Evolutionary conservation across 108 stramenopile genomes (phyloP), one percentile per base, ranked within the genome.

Genomic region (Heterococcus sp.): DNA sequence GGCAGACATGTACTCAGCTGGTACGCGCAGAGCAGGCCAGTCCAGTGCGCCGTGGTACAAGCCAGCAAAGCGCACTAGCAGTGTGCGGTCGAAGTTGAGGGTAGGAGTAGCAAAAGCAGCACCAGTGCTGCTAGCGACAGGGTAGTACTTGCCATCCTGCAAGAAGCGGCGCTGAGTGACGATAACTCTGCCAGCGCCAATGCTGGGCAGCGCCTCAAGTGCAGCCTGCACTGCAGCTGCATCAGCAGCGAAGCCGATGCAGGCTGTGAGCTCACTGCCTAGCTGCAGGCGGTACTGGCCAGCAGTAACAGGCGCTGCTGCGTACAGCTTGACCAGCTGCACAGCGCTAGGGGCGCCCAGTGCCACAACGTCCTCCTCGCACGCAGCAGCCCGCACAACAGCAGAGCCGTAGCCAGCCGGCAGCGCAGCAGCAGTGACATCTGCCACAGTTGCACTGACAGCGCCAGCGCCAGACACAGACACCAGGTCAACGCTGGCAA

Each of bases 101-200:
- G 46, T 21, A 21, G 46, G 14, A 21, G 21, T 21, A 21, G 8
- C 46, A 21, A 8, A 14, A 21, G 46, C 46, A 21, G 21, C 46
- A 21, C 21, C 46, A 21, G 14, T 58, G 46, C 46, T 58, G 46
- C 46, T 58, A 21, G 46, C 46, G 2, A 74, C 73, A 27, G 81
- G 81, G 37, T 82, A 82, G 73, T 82, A 82, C 3, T 66, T 31
- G 71, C 73, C 81, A 21, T 82, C 63, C 66, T 82, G 66, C 33
- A 70, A 71, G 32, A 73, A 81, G 0, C 72, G 35, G 14, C 79
- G 79, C 14, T 72, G 72, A 32, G 37, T 74, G 32, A 82, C 73
- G 29, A 72, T 68, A 0, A 65, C 73, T 0, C 73, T 39, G 3
- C 73, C 73, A 32, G 46, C 46, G 46, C 66, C 73, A 39, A 82